Percentiles rank a stretch among this genome's conserved stretches.
Conservation (phyloP, 2,329 filamentous ascomycete species). For the Aspergillus sp. region DNA sequence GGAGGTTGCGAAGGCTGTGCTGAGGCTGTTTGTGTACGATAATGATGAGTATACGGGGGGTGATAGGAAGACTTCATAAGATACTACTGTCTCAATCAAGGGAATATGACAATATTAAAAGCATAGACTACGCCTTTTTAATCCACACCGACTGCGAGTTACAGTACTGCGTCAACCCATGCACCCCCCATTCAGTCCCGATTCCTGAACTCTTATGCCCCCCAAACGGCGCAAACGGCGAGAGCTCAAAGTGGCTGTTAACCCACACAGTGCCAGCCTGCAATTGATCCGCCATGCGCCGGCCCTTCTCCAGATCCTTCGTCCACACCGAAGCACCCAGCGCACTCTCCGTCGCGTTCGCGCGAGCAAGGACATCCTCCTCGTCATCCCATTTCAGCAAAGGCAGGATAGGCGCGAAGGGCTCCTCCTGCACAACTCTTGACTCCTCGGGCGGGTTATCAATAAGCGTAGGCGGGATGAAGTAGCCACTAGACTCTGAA, state of each 20-base stretch:
- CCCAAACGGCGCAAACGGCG: constrained; percentile 43
- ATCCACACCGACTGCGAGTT: constrained; percentile 38
- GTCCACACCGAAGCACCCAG: constrained; percentile 61
- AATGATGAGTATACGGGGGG: not conserved
- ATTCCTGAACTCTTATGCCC: constrained; percentile 55
- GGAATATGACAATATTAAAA: not conserved
- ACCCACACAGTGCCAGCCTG: constrained; percentile 63
- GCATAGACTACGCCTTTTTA: constrained; percentile 16
- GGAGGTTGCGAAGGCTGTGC: constrained; percentile 28
- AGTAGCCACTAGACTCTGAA: constrained; percentile 52
- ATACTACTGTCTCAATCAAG: too few relatives aligned
- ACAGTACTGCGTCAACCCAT: constrained; percentile 42
- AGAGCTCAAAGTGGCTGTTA: constrained; percentile 45
- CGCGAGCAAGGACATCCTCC: constrained; percentile 57
- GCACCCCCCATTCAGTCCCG: constrained; percentile 48
- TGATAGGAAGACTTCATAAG: too few relatives aligned
- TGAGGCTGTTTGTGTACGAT: constrained; percentile 1
- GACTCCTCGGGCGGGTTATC: constrained; percentile 57
- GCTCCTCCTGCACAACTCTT: constrained; percentile 58
- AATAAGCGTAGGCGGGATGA: constrained; percentile 60
- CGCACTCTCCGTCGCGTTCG: constrained; percentile 54
- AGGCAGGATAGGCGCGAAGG: constrained; percentile 65
- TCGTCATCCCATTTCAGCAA: constrained; percentile 62
- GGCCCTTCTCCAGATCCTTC: constrained; percentile 52
- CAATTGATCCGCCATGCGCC: constrained; percentile 53